Conservation (phyloP, 2,329 filamentous ascomycete genomes). For the Fusarium pilosicola region DNA sequence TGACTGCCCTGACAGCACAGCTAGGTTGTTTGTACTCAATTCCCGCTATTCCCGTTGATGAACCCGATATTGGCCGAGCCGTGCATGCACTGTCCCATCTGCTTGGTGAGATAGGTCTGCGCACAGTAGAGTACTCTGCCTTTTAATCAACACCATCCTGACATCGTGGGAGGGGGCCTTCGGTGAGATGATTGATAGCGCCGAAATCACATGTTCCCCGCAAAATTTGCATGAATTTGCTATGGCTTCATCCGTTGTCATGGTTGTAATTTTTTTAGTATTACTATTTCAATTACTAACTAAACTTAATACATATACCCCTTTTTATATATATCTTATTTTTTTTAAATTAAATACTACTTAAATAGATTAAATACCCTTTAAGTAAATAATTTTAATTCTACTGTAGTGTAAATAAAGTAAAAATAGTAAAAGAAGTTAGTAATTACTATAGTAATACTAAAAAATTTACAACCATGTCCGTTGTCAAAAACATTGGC, state of each 20-base stretch:
- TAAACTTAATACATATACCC: too few species aligned
- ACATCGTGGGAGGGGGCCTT: slow-evolving; percentile 32
- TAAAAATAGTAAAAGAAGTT: too few species aligned
- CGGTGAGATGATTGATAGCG: slow-evolving; percentile 40
- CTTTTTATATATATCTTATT: too few species aligned
- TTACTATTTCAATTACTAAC: too few species aligned
- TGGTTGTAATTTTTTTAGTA: too few species aligned
- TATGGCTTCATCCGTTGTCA: slow-evolving; percentile 10
- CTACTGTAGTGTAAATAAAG: too few species aligned
- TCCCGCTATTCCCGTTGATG: slow-evolving; percentile 23
- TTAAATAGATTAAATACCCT: too few species aligned
- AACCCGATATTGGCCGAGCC: slow-evolving; percentile 43
- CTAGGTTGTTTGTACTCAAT: not conserved
- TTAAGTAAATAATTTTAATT: too few species aligned
- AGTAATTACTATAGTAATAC: too few species aligned
- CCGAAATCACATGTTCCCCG: slow-evolving; percentile 37
- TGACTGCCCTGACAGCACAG: not conserved
- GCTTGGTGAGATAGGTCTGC: not conserved
- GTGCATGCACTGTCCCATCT: slow-evolving; percentile 23
- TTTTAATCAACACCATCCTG: slow-evolving; percentile 4
- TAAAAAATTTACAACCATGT: too few species aligned
- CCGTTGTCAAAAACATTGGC: not conserved
- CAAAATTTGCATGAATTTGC: slow-evolving; percentile 10
- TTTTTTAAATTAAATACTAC: too few species aligned
- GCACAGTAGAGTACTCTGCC: slow-evolving; percentile 19